Base-by-base conservation (phyloP, 2,329 filamentous ascomycete species). In the Macrophomina pseudophaseolina region DNA sequence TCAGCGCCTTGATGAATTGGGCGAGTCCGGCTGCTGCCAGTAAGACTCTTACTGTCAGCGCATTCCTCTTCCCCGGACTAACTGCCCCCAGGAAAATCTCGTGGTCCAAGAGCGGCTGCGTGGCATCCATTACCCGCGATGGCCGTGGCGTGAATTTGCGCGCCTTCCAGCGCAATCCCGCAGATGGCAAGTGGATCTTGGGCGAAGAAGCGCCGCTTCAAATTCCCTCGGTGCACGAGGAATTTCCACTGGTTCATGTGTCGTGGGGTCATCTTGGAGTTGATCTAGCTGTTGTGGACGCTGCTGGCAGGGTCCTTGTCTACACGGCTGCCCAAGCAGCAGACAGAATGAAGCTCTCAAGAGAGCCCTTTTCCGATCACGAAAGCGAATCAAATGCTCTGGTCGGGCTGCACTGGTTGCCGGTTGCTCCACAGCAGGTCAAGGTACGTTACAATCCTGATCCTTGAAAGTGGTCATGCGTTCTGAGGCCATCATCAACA, bases 31-130 rank as follows among this genome's bases (percentile, higher is more conserved):
- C 16, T 95, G 91, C 76, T 92, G 90, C 83, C 91, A 93, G 93
- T 95, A 87, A 80, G 89, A 35, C 7, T 30, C 11, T 60, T 23
- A n/a, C 23, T 30, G 38, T 12, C 35, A 1, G 5, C 5, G 11
- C 49, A 12, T 7, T 14, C 4, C 18, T 7, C 4, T 40, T 35
- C 16, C 30, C 11, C 4, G 11, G 7, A 12, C 48, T 59, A 32
- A 52, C 12, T 16, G 23, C 49, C 23, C 23, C 52, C 67, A 96
- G 93, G 75, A 88, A 88, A 70, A 86, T 97, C 64, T 89, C 91
- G 35, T 98, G 94, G 94, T 97, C 94, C 11, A 93, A 90, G 72
- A 87, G 88, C 68, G 94, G 94, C 51, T 93, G 90, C 68, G 92
- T 98, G 71, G 94, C 94, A 33, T 90, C 90, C 64, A 90, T 98